Evolutionary conservation across 78 protist genomes (phyloP), one percentile per base, ranked within the genome.

Genomic region (Guillardia theta): DNA sequence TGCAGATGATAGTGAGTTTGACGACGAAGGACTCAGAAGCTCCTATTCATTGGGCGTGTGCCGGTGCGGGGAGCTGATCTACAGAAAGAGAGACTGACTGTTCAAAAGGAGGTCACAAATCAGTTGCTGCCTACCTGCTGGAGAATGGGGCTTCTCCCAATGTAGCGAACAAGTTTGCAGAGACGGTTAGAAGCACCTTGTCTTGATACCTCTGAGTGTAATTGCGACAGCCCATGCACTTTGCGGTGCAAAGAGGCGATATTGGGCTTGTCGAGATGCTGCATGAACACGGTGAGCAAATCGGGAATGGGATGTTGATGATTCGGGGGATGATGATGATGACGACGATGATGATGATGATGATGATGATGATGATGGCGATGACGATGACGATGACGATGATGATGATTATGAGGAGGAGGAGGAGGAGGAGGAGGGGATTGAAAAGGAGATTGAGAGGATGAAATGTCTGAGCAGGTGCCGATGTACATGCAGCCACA

Each of bases 151-250:
- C 78, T 43, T 12, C 9, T 12, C 41, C 41, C 45, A 43, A 12
- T 18, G 33, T 10, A 12, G 41, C 83, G 22, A 70, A 70, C 83
- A 70, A 70, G 83, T 70, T 70, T 24, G 0, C 6, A 4, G 83
- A 70, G 41, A 12, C 12, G 62, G 62, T 53, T 21, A 18, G 18
- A 21, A 53, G 18, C 33, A 12, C 18, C 12, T 21, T 21, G 62
- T 18, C 18, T 18, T 53, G 62, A 53, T 53, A 18, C 62, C 18
- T 12, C 62, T 21, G 62, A n/a, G n/a, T n/a, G n/a, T n/a, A n/a
- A n/a, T n/a, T n/a, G n/a, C n/a, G n/a, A n/a, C 83, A 70, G 83
- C 83, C 83, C 46, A 70, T 70, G 46, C 83, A 70, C 83, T 70
- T 70, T 70, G 83, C 41, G 83, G 83, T 70, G 41, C 83, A 70